Base-by-base conservation (phyloP, 495 filamentous ascomycete genomes). In the Neurospora sublineolata region DNA sequence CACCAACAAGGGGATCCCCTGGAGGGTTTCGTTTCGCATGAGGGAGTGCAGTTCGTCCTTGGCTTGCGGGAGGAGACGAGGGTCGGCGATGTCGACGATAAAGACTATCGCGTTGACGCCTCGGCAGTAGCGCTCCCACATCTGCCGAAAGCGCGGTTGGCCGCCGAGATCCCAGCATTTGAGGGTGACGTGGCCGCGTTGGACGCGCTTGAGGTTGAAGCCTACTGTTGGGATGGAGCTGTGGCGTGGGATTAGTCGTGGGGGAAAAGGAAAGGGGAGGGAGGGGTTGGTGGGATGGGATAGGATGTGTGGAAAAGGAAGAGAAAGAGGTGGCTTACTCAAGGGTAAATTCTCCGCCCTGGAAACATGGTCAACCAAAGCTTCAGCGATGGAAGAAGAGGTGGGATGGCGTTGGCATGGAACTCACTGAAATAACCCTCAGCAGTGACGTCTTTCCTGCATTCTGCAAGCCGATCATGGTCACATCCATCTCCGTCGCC, bases 111-210 rank as follows among this genome's bases (percentile, higher is more conserved):
- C 95, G 82, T 97, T 97, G 74, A 97, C 95, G 46, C 93, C 94
- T 67, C 93, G 91, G 83, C 95, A 99, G 82, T 99, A 99, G 76
- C 95, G 87, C 85, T 98, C 95, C 95, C 95, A 99, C 95, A 99
- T 99, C 72, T 93, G 91, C 74, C 95, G 92, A 83, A 98, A 99
- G 74, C 95, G 89, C 77, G 94, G 94, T 84, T 99, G 95, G 36
- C 95, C 95, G 72, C 95, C 95, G 74, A 99, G 86, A 85, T 99
- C 95, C 95, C 95, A 99, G 80, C 94, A 99, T 85, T 97, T 98
- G 80, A 99, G 85, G 72, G 95, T 97, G 79, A 99, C 95, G 89
- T 99, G 95, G 74, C 95, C 95, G 77, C 94, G 94, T 83, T 97
- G 94, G 74, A 99, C 93, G 73, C 92, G 89, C 87, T 99, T 98